These are phyloP conservation scores for Penicillium sp. DNA, from an alignment of 2,329 filamentous ascomycete genomes.

Conservation along the genomic window DNA sequence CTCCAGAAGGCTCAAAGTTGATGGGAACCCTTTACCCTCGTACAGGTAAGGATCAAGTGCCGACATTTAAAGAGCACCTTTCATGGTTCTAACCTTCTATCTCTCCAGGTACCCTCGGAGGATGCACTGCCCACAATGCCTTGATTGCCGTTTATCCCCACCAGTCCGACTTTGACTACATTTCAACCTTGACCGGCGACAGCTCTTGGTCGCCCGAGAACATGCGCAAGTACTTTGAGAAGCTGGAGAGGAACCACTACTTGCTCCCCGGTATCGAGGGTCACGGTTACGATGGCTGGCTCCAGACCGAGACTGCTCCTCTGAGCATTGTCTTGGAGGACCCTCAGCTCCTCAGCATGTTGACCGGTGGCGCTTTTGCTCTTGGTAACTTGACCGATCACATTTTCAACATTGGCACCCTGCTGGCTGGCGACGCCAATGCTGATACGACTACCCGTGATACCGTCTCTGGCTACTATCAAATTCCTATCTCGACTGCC, in stretches of 20 bases:
- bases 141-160: conserved; percentile 62
- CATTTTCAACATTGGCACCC: conserved; percentile 47
- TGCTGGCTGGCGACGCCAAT: conserved; percentile 57
- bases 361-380: conserved; percentile 55
- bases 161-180: conserved; percentile 61
- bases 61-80: not conserved
- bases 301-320: conserved; percentile 32
- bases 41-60: conserved; percentile 43
- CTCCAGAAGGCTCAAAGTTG: conserved; percentile 54
- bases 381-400: conserved; percentile 51
- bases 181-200: conserved; percentile 62
- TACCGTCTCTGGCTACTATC: conserved; percentile 53
- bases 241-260: conserved; percentile 59
- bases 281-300: conserved; percentile 45
- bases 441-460: conserved; percentile 51
- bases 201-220: conserved; percentile 58
- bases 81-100: not conserved
- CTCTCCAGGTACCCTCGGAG: conserved; percentile 47
- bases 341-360: conserved; percentile 55
- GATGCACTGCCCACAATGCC: conserved; percentile 64
- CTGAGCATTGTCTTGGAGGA: conserved; percentile 56
- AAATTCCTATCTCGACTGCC: conserved; percentile 57
- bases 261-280: conserved; percentile 44
- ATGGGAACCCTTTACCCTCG: conserved; percentile 62
- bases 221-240: conserved; percentile 60